Evolutionary conservation across 495 filamentous ascomycete species (phyloP).

Genomic region (Penicillium lividum): DNA sequence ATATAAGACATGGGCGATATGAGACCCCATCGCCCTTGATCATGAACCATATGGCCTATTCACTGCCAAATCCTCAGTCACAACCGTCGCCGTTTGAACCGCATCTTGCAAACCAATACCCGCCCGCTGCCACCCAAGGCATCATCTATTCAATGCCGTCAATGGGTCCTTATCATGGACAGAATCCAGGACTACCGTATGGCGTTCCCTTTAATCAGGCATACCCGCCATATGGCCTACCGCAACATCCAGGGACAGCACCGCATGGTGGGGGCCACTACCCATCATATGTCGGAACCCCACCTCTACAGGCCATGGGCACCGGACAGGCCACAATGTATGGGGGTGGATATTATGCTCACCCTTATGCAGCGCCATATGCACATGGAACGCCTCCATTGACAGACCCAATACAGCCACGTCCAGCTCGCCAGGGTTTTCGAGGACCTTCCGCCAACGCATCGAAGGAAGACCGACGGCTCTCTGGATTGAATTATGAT

Average conservation of each 20-base stretch:
- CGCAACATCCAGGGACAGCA: slow-evolving; percentile 24
- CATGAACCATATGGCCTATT: slow-evolving; percentile 48
- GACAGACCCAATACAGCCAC: slow-evolving; percentile 11
- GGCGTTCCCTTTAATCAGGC: slow-evolving; percentile 29
- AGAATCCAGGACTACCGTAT: slow-evolving; percentile 30
- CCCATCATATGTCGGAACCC: slow-evolving; percentile 27
- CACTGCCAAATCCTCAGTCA: slow-evolving; percentile 43
- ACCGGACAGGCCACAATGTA: slow-evolving; percentile 31
- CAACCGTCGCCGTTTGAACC: slow-evolving; percentile 32
- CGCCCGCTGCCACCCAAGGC: slow-evolving; percentile 27
- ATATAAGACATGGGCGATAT: slow-evolving; percentile 26
- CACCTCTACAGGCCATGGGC: slow-evolving; percentile 20
- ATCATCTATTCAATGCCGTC: slow-evolving; percentile 42
- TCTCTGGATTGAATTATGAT: slow-evolving; percentile 31
- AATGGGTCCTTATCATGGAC: slow-evolving; percentile 37
- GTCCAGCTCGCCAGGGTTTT: slow-evolving; percentile 5
- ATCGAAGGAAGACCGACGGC: slow-evolving; percentile 26
- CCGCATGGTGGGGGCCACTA: slow-evolving; percentile 34
- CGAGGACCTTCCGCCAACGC: slow-evolving; percentile 2
- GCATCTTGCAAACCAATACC: slow-evolving; percentile 35
- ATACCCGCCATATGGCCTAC: slow-evolving; percentile 31
- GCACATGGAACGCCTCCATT: slow-evolving; percentile 17
- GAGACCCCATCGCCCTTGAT: slow-evolving; percentile 39
- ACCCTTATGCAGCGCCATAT: slow-evolving; percentile 24
- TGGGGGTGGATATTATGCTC: slow-evolving; percentile 30